These are phyloP conservation scores for Verticillium longisporum DNA, from an alignment of 2,329 filamentous ascomycete species.

Conservation along the genomic window DNA sequence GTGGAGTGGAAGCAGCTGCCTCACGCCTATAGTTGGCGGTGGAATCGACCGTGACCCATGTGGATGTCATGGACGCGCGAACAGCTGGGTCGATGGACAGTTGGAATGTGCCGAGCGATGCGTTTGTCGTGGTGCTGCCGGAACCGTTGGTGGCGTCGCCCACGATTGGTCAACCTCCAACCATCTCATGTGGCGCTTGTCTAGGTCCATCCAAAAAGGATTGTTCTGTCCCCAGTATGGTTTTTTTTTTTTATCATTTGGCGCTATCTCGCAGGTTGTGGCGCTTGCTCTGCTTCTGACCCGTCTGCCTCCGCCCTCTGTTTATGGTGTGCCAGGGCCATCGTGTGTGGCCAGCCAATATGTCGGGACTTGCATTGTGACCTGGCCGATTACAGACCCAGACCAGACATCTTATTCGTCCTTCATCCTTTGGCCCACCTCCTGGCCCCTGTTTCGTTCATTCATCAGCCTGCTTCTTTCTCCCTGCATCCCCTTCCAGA, in stretches of 20 bases:
- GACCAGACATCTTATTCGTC: neutral
- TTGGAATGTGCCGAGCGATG: neutral
- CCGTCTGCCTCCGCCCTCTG: too few species aligned
- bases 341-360: too few species aligned
- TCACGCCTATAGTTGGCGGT: neutral
- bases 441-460: neutral
- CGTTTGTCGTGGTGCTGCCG: conserved; percentile 7
- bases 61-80: neutral
- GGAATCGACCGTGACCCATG: neutral
- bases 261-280: neutral
- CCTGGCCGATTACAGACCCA: too few species aligned
- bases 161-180: conserved; percentile 7
- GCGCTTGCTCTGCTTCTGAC: neutral
- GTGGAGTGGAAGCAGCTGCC: neutral
- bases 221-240: neutral
- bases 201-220: neutral
- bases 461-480: neutral
- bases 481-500: neutral
- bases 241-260: neutral
- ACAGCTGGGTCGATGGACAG: neutral
- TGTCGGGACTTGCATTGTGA: too few species aligned
- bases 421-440: neutral
- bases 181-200: conserved; percentile 3
- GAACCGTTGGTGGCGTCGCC: conserved; percentile 9
- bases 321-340: too few species aligned